Base-by-base conservation (phyloP, 441 rosid species). In the Rhodomyrtus psidioides region DNA sequence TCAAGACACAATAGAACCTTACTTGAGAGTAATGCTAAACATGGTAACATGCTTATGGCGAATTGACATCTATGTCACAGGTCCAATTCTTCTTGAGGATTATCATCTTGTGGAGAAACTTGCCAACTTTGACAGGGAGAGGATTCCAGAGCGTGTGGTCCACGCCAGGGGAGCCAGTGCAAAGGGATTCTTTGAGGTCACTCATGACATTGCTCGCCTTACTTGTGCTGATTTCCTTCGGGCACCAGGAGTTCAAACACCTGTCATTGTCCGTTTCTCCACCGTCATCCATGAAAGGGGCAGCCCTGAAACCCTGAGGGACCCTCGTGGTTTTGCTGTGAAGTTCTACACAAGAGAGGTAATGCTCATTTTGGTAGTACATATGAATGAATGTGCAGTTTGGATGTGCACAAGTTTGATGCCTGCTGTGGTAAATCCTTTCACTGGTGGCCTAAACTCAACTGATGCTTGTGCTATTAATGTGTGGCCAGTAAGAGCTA, bases 101-200 rank as follows among this genome's bases (percentile, higher is more conserved):
- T 82, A 82, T 82, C 84, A 82, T 49, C 56, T 82, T 23, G 84
- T 82, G 84, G 84, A 82, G 84, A 82, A 82, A 54, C 60, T 82
- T 14, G 84, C 84, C 59, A 55, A 82, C 84, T 82, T 82, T 56
- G 84, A 82, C 17, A 28, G 84, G 84, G 84, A 82, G 56, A 82
- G 84, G 84, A 82, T 82, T 54, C 84, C 84, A 12, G 84, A 82
- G 84, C 84, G 84, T 28, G 84, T 82, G 60, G 84, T 82, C 62
- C 84, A 82, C 9, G 84, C 84, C 49, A 82, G 84, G 60, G 84
- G 84, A 82, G 84, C 84, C 62, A 82, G 84, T 30, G 84, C 59
- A 42, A 82, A 82, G 60, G 84, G 84, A 54, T 82, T 82, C 62
- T 82, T 82, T 56, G 84, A 82, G 84, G 84, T 82, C 84, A 82